These are phyloP conservation scores for Dalbergia cochinchinensis DNA, from an alignment of 306 rosid genomes.

Conservation along the genomic window DNA sequence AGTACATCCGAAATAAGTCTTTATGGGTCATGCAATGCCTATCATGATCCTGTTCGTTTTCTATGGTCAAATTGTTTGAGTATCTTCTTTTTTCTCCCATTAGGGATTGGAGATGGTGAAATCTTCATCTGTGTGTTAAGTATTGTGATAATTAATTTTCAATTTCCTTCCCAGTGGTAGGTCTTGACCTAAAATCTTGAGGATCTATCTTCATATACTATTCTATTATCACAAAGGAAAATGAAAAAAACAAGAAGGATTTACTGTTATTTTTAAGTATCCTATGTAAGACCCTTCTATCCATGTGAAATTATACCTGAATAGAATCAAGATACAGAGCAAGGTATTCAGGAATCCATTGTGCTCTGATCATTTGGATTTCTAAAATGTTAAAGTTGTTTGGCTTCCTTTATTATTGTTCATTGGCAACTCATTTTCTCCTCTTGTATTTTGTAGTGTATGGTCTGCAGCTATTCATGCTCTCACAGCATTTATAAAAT, in stretches of 20 bases:
- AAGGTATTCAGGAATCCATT: conserved; percentile 2
- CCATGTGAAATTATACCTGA: neutral
- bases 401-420: neutral
- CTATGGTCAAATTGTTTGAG: conserved; percentile 22
- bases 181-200: neutral
- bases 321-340: neutral
- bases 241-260: neutral
- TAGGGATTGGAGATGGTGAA: neutral
- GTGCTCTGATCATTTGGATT: conserved; percentile 25
- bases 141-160: conserved; percentile 5
- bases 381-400: conserved; percentile 22
- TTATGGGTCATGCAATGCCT: conserved; percentile 29
- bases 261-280: conserved; percentile 16
- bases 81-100: neutral
- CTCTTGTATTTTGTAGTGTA: conserved; percentile 67
- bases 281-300: neutral
- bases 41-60: conserved; percentile 19
- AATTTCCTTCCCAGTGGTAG: conserved; percentile 4
- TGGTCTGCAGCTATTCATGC: conserved; percentile 98
- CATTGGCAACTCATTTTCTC: conserved; percentile 5
- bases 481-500: conserved; percentile 81
- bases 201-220: neutral
- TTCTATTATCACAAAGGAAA: conserved; percentile 3
- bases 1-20: conserved; percentile 44
- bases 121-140: neutral